phyloP scores from a whole-genome alignment of 192 early-diverging fungal species.

The Podila horticola region DNA sequence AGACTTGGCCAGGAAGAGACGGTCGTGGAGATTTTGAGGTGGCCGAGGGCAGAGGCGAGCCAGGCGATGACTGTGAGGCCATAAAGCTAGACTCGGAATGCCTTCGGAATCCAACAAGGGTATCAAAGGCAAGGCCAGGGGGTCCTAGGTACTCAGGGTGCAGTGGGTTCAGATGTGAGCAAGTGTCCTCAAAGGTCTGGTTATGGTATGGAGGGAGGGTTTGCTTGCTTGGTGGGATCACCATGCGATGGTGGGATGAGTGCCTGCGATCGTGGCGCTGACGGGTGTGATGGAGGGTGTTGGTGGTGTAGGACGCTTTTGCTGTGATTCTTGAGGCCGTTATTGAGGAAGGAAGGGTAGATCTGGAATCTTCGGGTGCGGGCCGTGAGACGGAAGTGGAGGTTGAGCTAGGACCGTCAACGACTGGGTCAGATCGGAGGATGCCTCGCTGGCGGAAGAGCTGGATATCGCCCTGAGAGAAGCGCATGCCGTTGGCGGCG shows the following conservation, averaged over 20 bases:
- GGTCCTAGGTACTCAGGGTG: background rate
- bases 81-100: background rate
- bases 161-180: slow-evolving; percentile 26
- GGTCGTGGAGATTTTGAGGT: background rate
- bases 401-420: background rate
- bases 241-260: background rate
- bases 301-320: slow-evolving; percentile 12
- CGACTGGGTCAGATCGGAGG: slow-evolving; percentile 3
- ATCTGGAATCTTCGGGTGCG: background rate
- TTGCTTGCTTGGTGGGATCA: slow-evolving; percentile 18
- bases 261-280: slow-evolving; percentile 7
- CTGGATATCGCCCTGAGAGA: slow-evolving; percentile 28
- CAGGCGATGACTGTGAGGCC: background rate
- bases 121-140: background rate
- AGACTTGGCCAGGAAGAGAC: background rate
- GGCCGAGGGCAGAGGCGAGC: background rate
- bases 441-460: slow-evolving; percentile 23
- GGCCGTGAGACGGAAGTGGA: slow-evolving; percentile 1
- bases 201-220: slow-evolving; percentile 27
- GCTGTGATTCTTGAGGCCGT: background rate
- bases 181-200: slow-evolving; percentile 36
- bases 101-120: slow-evolving; percentile 14
- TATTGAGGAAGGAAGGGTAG: background rate
- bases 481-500: slow-evolving; percentile 17
- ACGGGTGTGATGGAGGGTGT: slow-evolving; percentile 16